These are phyloP conservation scores for Podaxis sp. DNA, from an alignment of 768 basidiomycete species.

Conservation along the genomic window DNA sequence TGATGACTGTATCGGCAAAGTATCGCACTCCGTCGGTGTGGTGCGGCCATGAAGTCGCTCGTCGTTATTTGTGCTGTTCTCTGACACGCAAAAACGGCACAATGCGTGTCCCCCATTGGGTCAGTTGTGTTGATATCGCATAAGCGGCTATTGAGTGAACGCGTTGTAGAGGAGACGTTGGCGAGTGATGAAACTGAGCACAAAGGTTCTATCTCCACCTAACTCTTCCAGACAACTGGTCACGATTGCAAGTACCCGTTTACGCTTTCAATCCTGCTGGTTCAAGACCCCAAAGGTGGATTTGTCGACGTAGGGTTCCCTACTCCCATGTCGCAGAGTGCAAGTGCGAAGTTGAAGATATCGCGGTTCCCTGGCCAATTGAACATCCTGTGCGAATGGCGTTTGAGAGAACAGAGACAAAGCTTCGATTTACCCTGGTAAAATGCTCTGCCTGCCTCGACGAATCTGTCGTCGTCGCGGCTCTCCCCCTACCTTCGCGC, in stretches of 20 bases:
- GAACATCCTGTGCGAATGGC: not conserved
- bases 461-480: conserved; percentile 21
- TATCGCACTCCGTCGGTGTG: not conserved
- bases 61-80: not conserved
- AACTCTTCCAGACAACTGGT: conserved; percentile 24
- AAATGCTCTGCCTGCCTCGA: conserved; percentile 14
- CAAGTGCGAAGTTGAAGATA: not conserved
- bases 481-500: conserved; percentile 19
- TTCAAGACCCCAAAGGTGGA: not conserved
- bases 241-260: conserved; percentile 7
- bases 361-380: not conserved
- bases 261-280: not conserved
- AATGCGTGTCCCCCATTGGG: not conserved
- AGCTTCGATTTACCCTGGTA: conserved; percentile 32
- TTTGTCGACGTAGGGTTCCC: not conserved
- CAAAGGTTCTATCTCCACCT: conserved; percentile 16
- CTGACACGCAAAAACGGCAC: not conserved
- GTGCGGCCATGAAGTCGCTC: not conserved
- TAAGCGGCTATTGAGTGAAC: conserved; percentile 18
- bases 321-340: not conserved
- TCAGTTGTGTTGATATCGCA: conserved; percentile 6
- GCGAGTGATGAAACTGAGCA: conserved; percentile 13
- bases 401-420: conserved; percentile 33
- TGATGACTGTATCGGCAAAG: not conserved
- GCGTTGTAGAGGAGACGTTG: conserved; percentile 16